Conservation (phyloP, 208 protist genomes). For the Herpetomonas tarakana region DNA sequence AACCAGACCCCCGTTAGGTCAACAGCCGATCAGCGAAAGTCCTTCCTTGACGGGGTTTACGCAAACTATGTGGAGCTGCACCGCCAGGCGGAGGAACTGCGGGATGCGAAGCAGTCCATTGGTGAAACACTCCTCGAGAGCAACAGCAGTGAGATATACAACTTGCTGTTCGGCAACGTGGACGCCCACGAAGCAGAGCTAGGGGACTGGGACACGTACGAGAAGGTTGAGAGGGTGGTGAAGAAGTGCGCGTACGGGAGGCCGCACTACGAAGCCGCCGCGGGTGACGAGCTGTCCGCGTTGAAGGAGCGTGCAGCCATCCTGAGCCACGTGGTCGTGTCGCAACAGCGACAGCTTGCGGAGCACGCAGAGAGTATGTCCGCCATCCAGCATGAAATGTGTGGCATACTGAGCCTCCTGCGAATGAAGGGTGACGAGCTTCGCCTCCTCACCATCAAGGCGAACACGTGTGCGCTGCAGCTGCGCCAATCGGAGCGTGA, state of each 20-base stretch:
- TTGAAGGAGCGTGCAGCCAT: conserved; percentile 30
- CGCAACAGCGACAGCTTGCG: conserved; percentile 9
- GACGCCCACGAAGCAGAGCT: conserved; percentile 26
- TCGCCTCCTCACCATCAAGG: conserved; percentile 32
- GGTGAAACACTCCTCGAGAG: conserved; percentile 51
- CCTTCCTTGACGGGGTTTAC: conserved; percentile 67
- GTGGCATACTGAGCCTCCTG: conserved; percentile 48
- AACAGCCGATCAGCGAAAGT: conserved; percentile 48
- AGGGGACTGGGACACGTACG: conserved; percentile 81
- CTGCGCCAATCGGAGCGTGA: conserved; percentile 51
- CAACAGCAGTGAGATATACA: conserved; percentile 63
- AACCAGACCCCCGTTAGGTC: conserved; percentile 16
- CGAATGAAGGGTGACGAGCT: conserved; percentile 52
- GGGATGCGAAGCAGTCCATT: conserved; percentile 43
- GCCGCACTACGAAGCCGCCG: conserved; percentile 3
- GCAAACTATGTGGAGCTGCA: conserved; percentile 69
- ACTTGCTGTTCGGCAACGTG: conserved; percentile 42
- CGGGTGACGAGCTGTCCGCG: conserved; percentile 6
- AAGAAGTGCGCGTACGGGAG: conserved; percentile 71
- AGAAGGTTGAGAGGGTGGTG: conserved; percentile 56
- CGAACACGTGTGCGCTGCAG: conserved; percentile 38
- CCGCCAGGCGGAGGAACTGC: conserved; percentile 52
- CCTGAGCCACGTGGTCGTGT: conserved; percentile 13
- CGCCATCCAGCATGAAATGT: conserved; percentile 43
- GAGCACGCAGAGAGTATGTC: conserved; percentile 17